Base-by-base conservation (phyloP, 2,329 filamentous ascomycete genomes). In the Magnaporthiopsis rhizophila region DNA sequence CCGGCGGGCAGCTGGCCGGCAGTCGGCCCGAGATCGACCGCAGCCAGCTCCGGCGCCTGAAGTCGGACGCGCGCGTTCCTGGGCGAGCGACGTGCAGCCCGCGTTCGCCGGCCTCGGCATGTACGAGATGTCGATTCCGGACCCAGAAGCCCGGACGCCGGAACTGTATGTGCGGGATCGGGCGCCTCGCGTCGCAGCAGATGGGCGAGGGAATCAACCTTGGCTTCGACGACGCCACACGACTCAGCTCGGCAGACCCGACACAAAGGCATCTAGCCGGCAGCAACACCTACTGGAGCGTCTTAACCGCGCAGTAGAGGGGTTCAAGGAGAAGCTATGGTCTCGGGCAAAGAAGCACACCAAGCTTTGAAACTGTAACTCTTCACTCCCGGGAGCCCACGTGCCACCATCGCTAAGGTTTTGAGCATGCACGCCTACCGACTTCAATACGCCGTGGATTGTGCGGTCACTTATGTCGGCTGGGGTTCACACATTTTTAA, bases 201-300 rank as follows among this genome's bases (percentile, higher is more conserved):
- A 74, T 78, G 68, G 83, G 83, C 50, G 78, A 85, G 65, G 85
- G 85, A 2, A 84, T 86, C 32, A 87, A 88, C 69, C 74, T 80
- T 26, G 83, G 78, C 1, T 78, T 88, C 71, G 76, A 79, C 60
- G 85, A 88, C 70, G 79, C 83, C 9, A 71, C 81, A 66, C 71
- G 78, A 28, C 75, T 88, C 26, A 80, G 79, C 0, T 70, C 74
- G 36, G 75, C 71, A 1, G 65, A 67, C 2, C 62, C 13, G 18
- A 32, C 45, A 32, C 28, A 3, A 26, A 32, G 5, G 12, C 30
- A 24, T n/a, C 53, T 34, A 6, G 36, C 62, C 65, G 28, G 68
- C 69, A 34, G 64, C 26, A 26, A 26, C 26, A 26, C 26, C 30
- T 3, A 45, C 62, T 56, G 18, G 28, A 57, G 26, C 64, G 63